Evolutionary conservation across 306 rosid species (phyloP).

Genomic region (Datisca glomerata): DNA sequence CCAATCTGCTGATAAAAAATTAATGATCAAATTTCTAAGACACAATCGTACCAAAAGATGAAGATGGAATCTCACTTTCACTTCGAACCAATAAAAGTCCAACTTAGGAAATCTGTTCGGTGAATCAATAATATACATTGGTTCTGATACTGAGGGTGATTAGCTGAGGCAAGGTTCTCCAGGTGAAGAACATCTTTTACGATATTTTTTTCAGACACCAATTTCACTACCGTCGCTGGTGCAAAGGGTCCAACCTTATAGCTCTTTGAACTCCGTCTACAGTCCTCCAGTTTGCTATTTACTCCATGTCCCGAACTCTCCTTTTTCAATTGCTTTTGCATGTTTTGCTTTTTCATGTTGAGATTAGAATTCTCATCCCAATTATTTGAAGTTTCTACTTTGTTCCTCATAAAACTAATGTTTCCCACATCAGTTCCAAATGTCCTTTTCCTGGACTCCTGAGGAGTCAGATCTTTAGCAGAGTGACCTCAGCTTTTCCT

Average conservation of each 20-base stretch:
- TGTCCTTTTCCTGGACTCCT: slow-evolving; percentile 50
- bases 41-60: too few relatives aligned
- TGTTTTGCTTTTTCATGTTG: slow-evolving; percentile 14
- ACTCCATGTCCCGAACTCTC: slow-evolving; percentile 14
- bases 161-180: slow-evolving; percentile 49
- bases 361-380: slow-evolving; percentile 16
- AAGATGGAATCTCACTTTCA: too few relatives aligned
- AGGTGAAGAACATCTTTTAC: slow-evolving; percentile 38
- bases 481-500: slow-evolving; percentile 23
- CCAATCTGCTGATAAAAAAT: too few relatives aligned
- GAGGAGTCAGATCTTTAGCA: slow-evolving; percentile 10
- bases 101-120: too few relatives aligned
- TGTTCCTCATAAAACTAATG: slow-evolving; percentile 35
- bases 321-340: slow-evolving; percentile 16
- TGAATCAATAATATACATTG: too few relatives aligned
- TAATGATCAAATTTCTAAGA: too few relatives aligned
- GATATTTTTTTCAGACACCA: slow-evolving; percentile 21
- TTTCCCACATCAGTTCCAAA: slow-evolving; percentile 79
- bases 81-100: too few relatives aligned
- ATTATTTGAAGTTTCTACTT: slow-evolving; percentile 18
- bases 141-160: slow-evolving; percentile 69
- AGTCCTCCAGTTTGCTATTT: slow-evolving; percentile 23
- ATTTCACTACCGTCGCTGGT: slow-evolving; percentile 41
- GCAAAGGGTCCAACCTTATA: slow-evolving; percentile 87
- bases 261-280: slow-evolving; percentile 27